Evolutionary conservation across 352 stramenopile species (phyloP), one percentile per base, ranked within the genome.

Genomic region (Globisporangium rhizosaccharum): DNA sequence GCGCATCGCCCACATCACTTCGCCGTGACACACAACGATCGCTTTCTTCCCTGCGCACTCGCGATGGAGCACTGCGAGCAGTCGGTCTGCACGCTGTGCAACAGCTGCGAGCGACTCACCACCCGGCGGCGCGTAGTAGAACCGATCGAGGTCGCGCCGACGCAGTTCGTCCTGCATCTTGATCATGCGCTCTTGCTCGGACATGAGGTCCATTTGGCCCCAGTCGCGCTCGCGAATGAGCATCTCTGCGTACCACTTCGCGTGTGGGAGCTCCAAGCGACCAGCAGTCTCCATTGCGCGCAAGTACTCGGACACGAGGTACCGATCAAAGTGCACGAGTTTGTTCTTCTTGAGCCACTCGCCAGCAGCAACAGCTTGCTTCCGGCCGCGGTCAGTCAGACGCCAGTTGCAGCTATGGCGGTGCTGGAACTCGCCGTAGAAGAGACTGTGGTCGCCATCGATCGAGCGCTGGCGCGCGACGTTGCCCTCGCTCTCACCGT

Each of bases 1-100:
- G 44, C 87, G 85, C 70, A 96, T 88, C 15, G 87, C 87, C 87
- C 87, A 96, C 70, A 96, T 96, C 20, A 96, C 83, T 73, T 96
- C 87, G 51, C 85, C 85, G 58, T 96, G 87, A 50, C 80, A 89
- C 53, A 96, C 87, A 14, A 95, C 82, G 60, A 96, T 88, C 26
- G 77, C 87, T 45, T 81, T 72, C 61, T 92, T 90, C 28, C 79
- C 73, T 17, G 82, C 76, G 39, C 82, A 90, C 51, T 94, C 85
- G 37, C 88, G 85, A 59, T 96, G 86, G 54, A 96, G 70, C 20
- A 87, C 79, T 11, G 75, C 74, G 0, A 96, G 65, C 59, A 96
- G 54, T 0, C 83, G 76, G 60, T 96, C 87, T 0, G 85, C 79
- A n/a, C 87, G 82, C 61, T 94, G 84, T 0, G 85, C 83, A 5